Conservation (phyloP, 75 land plant species). For the Pinus tabuliformis region DNA sequence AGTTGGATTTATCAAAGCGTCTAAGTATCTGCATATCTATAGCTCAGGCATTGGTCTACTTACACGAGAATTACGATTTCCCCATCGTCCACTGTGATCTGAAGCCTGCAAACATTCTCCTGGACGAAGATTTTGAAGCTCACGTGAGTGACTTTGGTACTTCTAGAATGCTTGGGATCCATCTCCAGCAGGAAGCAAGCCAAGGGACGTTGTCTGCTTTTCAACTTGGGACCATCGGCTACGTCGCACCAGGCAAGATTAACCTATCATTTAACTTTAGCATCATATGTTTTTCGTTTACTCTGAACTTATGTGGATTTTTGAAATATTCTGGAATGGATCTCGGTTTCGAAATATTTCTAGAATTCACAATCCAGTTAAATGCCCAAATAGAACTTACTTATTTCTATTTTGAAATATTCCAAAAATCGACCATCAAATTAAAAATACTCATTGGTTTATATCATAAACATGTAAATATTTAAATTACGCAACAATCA, state of each 20-base stretch:
- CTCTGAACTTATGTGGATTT: too few relatives aligned
- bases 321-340: too few relatives aligned
- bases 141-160: constrained; percentile 76
- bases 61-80: constrained; percentile 50
- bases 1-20: constrained; percentile 21
- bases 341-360: too few relatives aligned
- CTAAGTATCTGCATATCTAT: constrained; percentile 30
- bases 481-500: neutral
- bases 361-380: too few relatives aligned
- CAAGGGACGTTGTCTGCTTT: constrained; percentile 33
- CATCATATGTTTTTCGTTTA: neutral
- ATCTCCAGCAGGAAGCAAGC: constrained; percentile 15
- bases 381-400: too few relatives aligned
- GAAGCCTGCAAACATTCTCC: constrained; percentile 76
- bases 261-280: neutral
- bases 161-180: constrained; percentile 45
- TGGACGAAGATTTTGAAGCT: constrained; percentile 52
- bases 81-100: constrained; percentile 79
- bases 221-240: constrained; percentile 69
- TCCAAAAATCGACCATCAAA: too few relatives aligned
- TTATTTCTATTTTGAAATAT: too few relatives aligned
- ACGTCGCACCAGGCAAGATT: constrained; percentile 55
- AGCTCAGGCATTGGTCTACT: constrained; percentile 53
- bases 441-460: neutral
- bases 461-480: neutral